These are phyloP conservation scores for Monilinia polystroma DNA, from an alignment of 2,329 filamentous ascomycete species.

Conservation along the genomic window DNA sequence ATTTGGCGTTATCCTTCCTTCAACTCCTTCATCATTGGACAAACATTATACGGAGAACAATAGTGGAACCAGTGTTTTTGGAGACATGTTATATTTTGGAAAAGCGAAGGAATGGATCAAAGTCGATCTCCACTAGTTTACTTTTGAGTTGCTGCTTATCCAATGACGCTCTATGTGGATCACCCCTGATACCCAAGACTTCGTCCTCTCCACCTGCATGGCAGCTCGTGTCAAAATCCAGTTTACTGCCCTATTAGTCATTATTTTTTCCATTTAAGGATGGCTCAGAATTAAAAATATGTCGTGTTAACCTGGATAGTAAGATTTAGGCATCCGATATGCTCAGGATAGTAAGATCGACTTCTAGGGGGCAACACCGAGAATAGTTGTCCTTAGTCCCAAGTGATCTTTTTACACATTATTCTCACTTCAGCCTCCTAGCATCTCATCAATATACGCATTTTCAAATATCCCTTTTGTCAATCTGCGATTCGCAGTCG, in stretches of 20 bases:
- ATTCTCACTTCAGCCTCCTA: slow-evolving; percentile 23
- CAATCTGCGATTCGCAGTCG: slow-evolving; percentile 22
- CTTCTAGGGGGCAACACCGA: slow-evolving; percentile 22
- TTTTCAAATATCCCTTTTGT: slow-evolving; percentile 12
- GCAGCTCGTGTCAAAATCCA: slow-evolving; percentile 20
- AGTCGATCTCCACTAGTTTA: slow-evolving; percentile 15
- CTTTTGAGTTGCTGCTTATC: slow-evolving; percentile 9
- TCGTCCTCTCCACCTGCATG: slow-evolving; percentile 15
- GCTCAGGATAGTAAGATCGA: slow-evolving; percentile 21
- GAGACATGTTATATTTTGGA: not conserved
- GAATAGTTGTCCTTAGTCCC: slow-evolving; percentile 21
- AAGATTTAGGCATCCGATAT: slow-evolving; percentile 22
- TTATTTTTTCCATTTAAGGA: slow-evolving; percentile 12
- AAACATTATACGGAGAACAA: not conserved
- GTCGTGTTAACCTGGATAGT: slow-evolving; percentile 20
- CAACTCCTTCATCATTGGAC: not conserved
- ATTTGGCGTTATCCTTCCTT: not conserved
- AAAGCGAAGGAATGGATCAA: slow-evolving; percentile 13
- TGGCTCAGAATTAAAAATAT: slow-evolving; percentile 20
- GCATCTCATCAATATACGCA: slow-evolving; percentile 16
- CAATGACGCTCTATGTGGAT: slow-evolving; percentile 16
- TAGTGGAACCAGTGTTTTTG: slow-evolving; percentile 12
- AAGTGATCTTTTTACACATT: slow-evolving; percentile 20
- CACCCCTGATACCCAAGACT: slow-evolving; percentile 6
- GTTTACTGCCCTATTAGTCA: slow-evolving; percentile 21